Conservation (phyloP, 768 basidiomycete genomes). For the Trametes cubensis region DNA sequence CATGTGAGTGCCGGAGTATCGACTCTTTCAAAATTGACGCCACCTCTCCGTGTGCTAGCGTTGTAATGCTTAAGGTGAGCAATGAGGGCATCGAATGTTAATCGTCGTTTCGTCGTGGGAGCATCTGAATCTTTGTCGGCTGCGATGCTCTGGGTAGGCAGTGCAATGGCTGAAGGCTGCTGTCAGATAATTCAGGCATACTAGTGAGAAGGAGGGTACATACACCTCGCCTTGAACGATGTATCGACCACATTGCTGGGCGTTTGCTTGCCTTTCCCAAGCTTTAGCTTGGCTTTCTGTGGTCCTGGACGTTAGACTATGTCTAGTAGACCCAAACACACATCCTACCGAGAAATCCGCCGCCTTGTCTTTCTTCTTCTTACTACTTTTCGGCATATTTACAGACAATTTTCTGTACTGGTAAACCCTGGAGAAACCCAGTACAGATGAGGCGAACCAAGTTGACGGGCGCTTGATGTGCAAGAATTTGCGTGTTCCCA, state of each 20-base stretch:
- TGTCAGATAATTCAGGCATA: background rate
- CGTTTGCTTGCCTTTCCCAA: constrained; percentile 89
- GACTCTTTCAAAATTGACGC: background rate
- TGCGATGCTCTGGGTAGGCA: constrained; percentile 82
- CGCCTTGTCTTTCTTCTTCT: constrained; percentile 84
- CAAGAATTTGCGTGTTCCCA: background rate
- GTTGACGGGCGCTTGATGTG: background rate
- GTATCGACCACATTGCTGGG: constrained; percentile 90
- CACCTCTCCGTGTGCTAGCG: constrained; percentile 73
- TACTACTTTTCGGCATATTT: constrained; percentile 81
- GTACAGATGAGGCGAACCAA: background rate
- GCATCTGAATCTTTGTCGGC: constrained; percentile 53
- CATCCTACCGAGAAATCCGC: constrained; percentile 79
- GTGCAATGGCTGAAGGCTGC: constrained; percentile 69
- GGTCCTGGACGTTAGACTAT: background rate
- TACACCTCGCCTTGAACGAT: constrained; percentile 93
- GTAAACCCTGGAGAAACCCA: background rate
- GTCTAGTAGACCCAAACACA: background rate
- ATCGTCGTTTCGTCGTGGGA: constrained; percentile 77
- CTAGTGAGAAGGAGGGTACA: constrained; percentile 36
- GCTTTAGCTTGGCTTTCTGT: constrained; percentile 95
- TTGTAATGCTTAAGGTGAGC: constrained; percentile 84
- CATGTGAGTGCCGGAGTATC: constrained; percentile 3
- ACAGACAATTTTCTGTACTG: background rate
- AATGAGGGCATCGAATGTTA: constrained; percentile 76